Percentiles rank a stretch among this genome's conserved stretches.
phyloP scores from a whole-genome alignment of 192 early-diverging fungal genomes.

The Backusella liffmaniae region DNA sequence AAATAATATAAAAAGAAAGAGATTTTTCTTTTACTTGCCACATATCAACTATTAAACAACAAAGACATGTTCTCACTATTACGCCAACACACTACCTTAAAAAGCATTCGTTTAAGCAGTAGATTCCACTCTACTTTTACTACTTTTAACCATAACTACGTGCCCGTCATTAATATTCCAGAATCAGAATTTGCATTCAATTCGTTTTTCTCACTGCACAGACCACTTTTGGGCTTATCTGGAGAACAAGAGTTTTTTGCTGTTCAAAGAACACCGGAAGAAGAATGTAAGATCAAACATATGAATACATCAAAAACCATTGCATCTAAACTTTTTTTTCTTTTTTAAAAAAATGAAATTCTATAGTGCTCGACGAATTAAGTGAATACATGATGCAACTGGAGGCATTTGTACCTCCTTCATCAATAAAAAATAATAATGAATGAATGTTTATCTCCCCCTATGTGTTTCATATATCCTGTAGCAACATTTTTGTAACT shows the following conservation, averaged over 20 bases:
- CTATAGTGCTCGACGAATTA: not conserved
- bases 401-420: not conserved
- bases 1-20: not conserved
- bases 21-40: not conserved
- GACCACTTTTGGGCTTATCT: conserved; percentile 48
- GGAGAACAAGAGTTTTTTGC: not conserved
- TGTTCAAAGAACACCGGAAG: not conserved
- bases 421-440: not conserved
- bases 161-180: conserved; percentile 26
- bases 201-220: conserved; percentile 58
- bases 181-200: conserved; percentile 51
- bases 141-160: not conserved
- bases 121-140: not conserved
- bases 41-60: not conserved
- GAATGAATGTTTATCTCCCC: not conserved
- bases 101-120: not conserved
- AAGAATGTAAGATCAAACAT: not conserved
- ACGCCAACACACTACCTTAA: not conserved
- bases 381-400: not conserved
- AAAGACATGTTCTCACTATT: not conserved
- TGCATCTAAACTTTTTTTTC: not conserved
- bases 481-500: not conserved
- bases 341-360: no score
- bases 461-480: not conserved
- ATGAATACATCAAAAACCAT: not conserved